phyloP scores from a whole-genome alignment of 495 filamentous ascomycete genomes.

The Penicillium cinerascens region DNA sequence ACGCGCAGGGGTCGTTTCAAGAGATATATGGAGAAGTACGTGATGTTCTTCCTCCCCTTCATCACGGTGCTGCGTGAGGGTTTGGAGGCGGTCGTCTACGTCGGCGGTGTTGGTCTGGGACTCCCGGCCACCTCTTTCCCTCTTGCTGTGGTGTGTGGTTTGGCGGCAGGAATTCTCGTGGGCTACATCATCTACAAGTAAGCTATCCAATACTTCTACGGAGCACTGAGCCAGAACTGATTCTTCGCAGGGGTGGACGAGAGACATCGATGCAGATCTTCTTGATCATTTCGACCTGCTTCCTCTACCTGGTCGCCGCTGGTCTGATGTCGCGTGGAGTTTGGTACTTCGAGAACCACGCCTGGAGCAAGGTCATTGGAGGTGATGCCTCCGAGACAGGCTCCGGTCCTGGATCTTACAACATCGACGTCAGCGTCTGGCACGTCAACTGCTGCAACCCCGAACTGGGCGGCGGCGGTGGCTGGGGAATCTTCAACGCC shows the following conservation, averaged over 20 bases:
- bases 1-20: conserved; percentile 45
- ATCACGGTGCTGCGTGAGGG: conserved; percentile 82
- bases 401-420: conserved; percentile 78
- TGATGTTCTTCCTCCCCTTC: conserved; percentile 79
- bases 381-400: conserved; percentile 73
- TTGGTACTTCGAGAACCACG: conserved; percentile 64
- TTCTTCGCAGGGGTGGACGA: conserved; percentile 51
- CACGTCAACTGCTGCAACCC: conserved; percentile 90
- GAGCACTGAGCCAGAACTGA: neutral
- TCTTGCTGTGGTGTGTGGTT: conserved; percentile 64
- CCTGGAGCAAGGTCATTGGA: conserved; percentile 65
- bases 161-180: conserved; percentile 58
- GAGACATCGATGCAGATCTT: conserved; percentile 70
- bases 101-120: conserved; percentile 75
- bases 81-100: conserved; percentile 76
- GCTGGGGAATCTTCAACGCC: conserved; percentile 91
- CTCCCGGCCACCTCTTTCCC: conserved; percentile 71
- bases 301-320: conserved; percentile 82
- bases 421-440: conserved; percentile 83
- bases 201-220: conserved; percentile 21
- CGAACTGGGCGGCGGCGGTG: conserved; percentile 63
- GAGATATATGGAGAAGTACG: conserved; percentile 68
- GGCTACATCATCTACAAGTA: conserved; percentile 78
- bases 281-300: conserved; percentile 74
- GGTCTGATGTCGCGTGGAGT: conserved; percentile 75